Evolutionary conservation across 2,329 filamentous ascomycete genomes (phyloP).

Genomic region (Venturia oleaginea): DNA sequence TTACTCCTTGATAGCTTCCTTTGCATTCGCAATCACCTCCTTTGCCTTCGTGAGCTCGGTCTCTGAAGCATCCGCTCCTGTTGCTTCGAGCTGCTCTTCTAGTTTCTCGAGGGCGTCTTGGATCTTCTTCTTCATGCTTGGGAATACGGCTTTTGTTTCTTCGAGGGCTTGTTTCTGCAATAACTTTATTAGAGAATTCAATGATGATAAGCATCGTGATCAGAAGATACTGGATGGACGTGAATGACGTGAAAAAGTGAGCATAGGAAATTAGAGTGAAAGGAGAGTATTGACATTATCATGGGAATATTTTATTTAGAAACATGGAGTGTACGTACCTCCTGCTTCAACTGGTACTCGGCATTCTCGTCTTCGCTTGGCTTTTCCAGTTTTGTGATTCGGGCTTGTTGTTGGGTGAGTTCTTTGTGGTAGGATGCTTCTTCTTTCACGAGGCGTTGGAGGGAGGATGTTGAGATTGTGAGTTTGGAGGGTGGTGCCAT

Average conservation of each 20-base stretch:
- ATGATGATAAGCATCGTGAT: too few species aligned
- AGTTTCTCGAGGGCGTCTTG: constrained; percentile 61
- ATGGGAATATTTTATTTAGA: too few species aligned
- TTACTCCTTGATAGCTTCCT: constrained; percentile 24
- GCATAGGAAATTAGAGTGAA: not conserved
- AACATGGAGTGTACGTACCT: constrained; percentile 58
- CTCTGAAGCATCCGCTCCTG: constrained; percentile 27
- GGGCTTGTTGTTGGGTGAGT: constrained; percentile 61
- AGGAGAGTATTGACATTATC: not conserved
- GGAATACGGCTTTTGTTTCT: constrained; percentile 80
- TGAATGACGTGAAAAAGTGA: not conserved
- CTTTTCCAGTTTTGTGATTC: constrained; percentile 58
- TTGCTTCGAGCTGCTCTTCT: constrained; percentile 58
- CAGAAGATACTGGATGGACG: too few species aligned
- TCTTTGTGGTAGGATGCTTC: constrained; percentile 86
- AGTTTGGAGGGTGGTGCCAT: constrained; percentile 75
- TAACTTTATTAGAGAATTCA: not conserved
- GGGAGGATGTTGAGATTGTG: constrained; percentile 67
- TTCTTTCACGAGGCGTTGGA: constrained; percentile 83
- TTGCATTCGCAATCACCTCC: constrained; percentile 32
- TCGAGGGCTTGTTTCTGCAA: constrained; percentile 66
- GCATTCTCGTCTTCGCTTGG: constrained; percentile 61
- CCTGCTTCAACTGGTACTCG: constrained; percentile 73
- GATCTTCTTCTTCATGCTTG: constrained; percentile 62
- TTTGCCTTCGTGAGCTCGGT: constrained; percentile 39